phyloP scores from a whole-genome alignment of 2,329 filamentous ascomycete genomes.

The Phymatotrichopsis omnivora region DNA sequence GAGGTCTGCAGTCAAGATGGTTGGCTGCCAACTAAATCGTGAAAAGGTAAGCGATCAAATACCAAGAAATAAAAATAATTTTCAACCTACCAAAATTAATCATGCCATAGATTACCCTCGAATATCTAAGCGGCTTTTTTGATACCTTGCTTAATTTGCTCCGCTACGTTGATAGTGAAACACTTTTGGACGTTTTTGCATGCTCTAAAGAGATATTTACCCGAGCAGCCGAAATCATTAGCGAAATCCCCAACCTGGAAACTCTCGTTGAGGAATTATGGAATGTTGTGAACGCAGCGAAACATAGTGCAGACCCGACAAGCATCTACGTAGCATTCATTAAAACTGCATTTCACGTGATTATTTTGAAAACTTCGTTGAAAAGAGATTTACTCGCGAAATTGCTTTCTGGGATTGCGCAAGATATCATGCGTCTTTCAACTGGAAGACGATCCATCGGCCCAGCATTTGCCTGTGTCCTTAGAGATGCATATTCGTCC shows the following conservation, averaged over 20 bases:
- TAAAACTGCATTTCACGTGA: slow-evolving; percentile 16
- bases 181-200: slow-evolving; percentile 12
- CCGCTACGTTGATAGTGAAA: slow-evolving; percentile 19
- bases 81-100: background rate
- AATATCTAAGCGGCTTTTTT: slow-evolving; percentile 13
- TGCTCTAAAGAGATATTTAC: slow-evolving; percentile 9
- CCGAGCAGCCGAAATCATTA: background rate
- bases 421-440: slow-evolving; percentile 26
- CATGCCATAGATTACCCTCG: slow-evolving; percentile 1
- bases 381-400: background rate
- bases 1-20: no score
- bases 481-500: slow-evolving; percentile 26
- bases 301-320: slow-evolving; percentile 11
- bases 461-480: slow-evolving; percentile 26
- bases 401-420: slow-evolving; percentile 19
- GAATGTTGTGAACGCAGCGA: slow-evolving; percentile 21
- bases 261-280: slow-evolving; percentile 20
- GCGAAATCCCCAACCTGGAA: slow-evolving; percentile 10
- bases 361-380: background rate
- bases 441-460: slow-evolving; percentile 28
- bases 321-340: slow-evolving; percentile 19
- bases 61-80: background rate
- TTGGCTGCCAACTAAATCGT: background rate
- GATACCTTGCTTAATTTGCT: slow-evolving; percentile 11
- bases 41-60: background rate